phyloP scores from a whole-genome alignment of 345 rosid genomes.

The Linum usitatissimum region DNA sequence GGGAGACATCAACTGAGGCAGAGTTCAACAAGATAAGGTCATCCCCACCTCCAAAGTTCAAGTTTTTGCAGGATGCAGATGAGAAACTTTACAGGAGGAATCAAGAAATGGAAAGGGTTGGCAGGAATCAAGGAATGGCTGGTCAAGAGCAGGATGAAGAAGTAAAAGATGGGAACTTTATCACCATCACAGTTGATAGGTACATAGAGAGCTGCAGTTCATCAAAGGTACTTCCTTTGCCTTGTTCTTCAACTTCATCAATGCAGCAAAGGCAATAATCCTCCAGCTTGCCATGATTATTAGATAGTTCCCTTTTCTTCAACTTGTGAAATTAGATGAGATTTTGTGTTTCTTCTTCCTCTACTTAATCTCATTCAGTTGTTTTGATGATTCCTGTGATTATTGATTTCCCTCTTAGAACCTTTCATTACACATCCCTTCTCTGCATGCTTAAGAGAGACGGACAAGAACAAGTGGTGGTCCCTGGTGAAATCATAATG shows the following conservation, averaged over 20 bases:
- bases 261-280: conserved; percentile 14
- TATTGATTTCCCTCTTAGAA: background rate
- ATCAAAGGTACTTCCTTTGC: conserved; percentile 33
- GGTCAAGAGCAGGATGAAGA: conserved; percentile 30
- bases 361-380: background rate
- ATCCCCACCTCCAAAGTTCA: conserved; percentile 84
- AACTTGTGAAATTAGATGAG: background rate
- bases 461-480: conserved; percentile 25
- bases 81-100: conserved; percentile 50
- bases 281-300: background rate
- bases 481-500: conserved; percentile 25
- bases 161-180: conserved; percentile 31
- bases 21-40: conserved; percentile 62
- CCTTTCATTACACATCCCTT: conserved; percentile 3
- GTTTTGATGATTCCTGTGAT: background rate
- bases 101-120: conserved; percentile 19
- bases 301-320: conserved; percentile 2
- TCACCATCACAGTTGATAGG: conserved; percentile 42
- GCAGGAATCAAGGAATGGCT: conserved; percentile 1
- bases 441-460: conserved; percentile 11
- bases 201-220: conserved; percentile 20
- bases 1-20: conserved; percentile 56
- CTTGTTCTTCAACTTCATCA: conserved; percentile 28
- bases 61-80: conserved; percentile 91
- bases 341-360: conserved; percentile 2